Evolutionary conservation across 2,329 filamentous ascomycete species (phyloP).

Genomic region (Calcarisporium arbuscula): DNA sequence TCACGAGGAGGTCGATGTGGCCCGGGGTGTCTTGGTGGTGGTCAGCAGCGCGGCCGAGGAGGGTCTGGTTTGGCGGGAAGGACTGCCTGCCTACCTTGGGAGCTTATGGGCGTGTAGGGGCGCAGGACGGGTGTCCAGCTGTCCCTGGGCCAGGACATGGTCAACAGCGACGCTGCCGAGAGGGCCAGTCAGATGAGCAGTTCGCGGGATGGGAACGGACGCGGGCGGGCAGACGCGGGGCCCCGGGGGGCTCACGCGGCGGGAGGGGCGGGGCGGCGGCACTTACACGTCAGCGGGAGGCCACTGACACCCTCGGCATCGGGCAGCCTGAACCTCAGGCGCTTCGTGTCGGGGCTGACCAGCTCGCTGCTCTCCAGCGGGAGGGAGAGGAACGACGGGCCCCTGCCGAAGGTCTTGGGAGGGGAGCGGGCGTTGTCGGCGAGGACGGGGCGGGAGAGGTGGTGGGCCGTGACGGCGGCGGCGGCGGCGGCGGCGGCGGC

Average conservation of each 20-base stretch:
- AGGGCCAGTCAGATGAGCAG: too few relatives aligned
- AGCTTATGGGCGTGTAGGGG: constrained; percentile 66
- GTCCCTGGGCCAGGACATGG: constrained; percentile 51
- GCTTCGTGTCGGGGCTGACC: constrained; percentile 55
- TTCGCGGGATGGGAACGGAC: too few relatives aligned
- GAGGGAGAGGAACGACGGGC: constrained; percentile 38
- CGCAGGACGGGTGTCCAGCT: constrained; percentile 53
- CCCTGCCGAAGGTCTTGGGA: constrained; percentile 24
- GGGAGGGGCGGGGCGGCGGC: too few relatives aligned
- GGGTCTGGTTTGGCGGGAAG: too few relatives aligned
- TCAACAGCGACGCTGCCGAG: constrained; percentile 50
- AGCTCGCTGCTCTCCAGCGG: constrained; percentile 43
- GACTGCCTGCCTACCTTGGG: too few relatives aligned
- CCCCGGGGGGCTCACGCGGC: too few relatives aligned
- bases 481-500: too few relatives aligned
- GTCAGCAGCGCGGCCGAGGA: too few relatives aligned
- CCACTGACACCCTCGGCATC: constrained; percentile 40
- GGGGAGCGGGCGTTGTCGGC: constrained; percentile 12
- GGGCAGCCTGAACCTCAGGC: constrained; percentile 49
- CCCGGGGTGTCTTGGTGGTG: constrained; percentile 45
- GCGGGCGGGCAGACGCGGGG: too few relatives aligned
- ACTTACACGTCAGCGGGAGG: constrained; percentile 41
- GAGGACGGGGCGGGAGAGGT: too few relatives aligned
- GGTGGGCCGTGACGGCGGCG: too few relatives aligned
- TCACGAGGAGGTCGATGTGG: constrained; percentile 58